Conservation (phyloP, 495 filamentous ascomycete genomes). For the Neurospora sp. region DNA sequence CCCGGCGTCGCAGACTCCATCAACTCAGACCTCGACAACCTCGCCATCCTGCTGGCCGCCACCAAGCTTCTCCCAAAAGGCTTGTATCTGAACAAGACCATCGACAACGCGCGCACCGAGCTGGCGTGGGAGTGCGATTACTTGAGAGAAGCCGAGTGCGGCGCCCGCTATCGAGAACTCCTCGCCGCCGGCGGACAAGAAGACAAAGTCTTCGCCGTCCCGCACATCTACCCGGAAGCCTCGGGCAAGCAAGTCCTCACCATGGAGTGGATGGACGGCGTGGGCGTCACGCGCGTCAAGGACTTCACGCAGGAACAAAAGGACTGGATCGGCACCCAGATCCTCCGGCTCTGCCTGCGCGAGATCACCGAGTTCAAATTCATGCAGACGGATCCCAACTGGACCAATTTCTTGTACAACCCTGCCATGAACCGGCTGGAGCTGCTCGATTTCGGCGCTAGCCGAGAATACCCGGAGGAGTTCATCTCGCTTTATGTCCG, state of each 20-base stretch:
- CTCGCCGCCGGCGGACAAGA: conserved; percentile 48
- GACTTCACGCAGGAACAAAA: conserved; percentile 68
- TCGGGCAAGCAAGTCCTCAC: conserved; percentile 82
- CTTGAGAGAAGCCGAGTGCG: conserved; percentile 72
- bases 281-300: conserved; percentile 73
- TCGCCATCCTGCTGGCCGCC: conserved; percentile 81
- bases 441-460: conserved; percentile 88
- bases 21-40: conserved; percentile 87
- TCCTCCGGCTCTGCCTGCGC: conserved; percentile 83
- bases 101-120: conserved; percentile 89
- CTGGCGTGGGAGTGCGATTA: conserved; percentile 98
- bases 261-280: conserved; percentile 80
- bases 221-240: conserved; percentile 65
- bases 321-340: conserved; percentile 89
- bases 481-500: conserved; percentile 73
- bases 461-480: conserved; percentile 64
- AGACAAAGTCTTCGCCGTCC: conserved; percentile 63
- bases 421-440: conserved; percentile 51
- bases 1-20: conserved; percentile 94
- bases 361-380: conserved; percentile 90
- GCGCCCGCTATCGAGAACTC: conserved; percentile 59
- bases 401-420: conserved; percentile 99
- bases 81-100: conserved; percentile 91
- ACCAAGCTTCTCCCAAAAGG: conserved; percentile 83
- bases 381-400: conserved; percentile 99